phyloP scores from a whole-genome alignment of 345 rosid genomes.

The Rhodamnia argentea region DNA sequence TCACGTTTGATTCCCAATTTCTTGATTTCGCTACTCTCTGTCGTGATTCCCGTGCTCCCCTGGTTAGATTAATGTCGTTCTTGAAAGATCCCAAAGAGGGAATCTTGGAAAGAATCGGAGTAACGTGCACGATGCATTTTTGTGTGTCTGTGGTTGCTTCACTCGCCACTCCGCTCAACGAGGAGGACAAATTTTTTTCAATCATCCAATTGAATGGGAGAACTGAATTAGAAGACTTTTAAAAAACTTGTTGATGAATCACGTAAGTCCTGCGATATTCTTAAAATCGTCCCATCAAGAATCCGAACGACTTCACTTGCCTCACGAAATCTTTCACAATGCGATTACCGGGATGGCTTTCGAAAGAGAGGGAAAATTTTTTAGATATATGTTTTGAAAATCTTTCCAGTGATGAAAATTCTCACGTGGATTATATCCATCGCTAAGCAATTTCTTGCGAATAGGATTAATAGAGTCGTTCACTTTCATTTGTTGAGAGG shows the following conservation, averaged over 20 bases:
- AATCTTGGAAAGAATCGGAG: not conserved
- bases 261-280: too few relatives aligned
- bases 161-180: too few relatives aligned
- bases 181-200: too few relatives aligned
- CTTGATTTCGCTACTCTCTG: not conserved
- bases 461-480: not conserved
- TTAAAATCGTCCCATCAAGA: too few relatives aligned
- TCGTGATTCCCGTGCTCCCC: not conserved
- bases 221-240: too few relatives aligned
- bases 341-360: not conserved
- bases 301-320: too few relatives aligned
- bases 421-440: not conserved
- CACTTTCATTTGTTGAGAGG: not conserved
- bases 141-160: not conserved
- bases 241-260: too few relatives aligned
- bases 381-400: rapidly evolving
- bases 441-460: not conserved
- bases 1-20: not conserved
- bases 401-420: not conserved
- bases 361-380: rapidly evolving
- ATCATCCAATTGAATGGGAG: too few relatives aligned
- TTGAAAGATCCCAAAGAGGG: not conserved
- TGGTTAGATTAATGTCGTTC: not conserved
- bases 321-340: not conserved
- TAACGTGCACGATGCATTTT: not conserved